phyloP scores from a whole-genome alignment of 108 stramenopile genomes.

The Fragilaria crotonensis region DNA sequence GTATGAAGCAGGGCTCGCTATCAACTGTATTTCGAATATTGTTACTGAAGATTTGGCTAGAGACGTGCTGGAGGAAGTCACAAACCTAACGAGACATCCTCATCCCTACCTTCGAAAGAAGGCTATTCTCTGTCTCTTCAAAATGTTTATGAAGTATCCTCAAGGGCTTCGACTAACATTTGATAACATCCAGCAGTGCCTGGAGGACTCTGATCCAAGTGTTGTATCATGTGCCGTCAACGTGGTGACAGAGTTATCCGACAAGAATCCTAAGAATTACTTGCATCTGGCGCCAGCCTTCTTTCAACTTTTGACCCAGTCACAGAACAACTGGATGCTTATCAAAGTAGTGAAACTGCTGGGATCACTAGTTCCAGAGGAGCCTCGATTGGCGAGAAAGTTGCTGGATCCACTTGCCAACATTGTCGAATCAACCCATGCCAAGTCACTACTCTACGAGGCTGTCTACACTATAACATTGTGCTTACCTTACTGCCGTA shows the following conservation, averaged over 20 bases:
- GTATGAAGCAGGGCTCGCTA: slow-evolving; percentile 94
- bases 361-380: slow-evolving; percentile 92
- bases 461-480: slow-evolving; percentile 92
- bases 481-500: slow-evolving; percentile 89
- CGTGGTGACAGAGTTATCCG: slow-evolving; percentile 95
- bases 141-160: slow-evolving; percentile 96
- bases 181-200: slow-evolving; percentile 81
- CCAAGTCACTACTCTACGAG: slow-evolving; percentile 95
- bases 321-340: slow-evolving; percentile 99
- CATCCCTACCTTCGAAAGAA: slow-evolving; percentile 97
- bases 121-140: slow-evolving; percentile 93
- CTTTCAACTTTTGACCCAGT: slow-evolving; percentile 90
- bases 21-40: slow-evolving; percentile 96
- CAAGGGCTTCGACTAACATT: slow-evolving; percentile 97
- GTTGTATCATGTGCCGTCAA: slow-evolving; percentile 98
- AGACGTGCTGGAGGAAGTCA: slow-evolving; percentile 87
- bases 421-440: slow-evolving; percentile 89
- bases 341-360: slow-evolving; percentile 99
- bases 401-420: slow-evolving; percentile 94
- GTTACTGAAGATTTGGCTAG: slow-evolving; percentile 92
- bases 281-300: slow-evolving; percentile 95
- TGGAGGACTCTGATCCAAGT: slow-evolving; percentile 85
- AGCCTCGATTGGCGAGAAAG: slow-evolving; percentile 97
- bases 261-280: slow-evolving; percentile 98
- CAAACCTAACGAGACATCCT: slow-evolving; percentile 75